phyloP scores from a whole-genome alignment of 306 rosid species.

The Sicyos edulis region DNA sequence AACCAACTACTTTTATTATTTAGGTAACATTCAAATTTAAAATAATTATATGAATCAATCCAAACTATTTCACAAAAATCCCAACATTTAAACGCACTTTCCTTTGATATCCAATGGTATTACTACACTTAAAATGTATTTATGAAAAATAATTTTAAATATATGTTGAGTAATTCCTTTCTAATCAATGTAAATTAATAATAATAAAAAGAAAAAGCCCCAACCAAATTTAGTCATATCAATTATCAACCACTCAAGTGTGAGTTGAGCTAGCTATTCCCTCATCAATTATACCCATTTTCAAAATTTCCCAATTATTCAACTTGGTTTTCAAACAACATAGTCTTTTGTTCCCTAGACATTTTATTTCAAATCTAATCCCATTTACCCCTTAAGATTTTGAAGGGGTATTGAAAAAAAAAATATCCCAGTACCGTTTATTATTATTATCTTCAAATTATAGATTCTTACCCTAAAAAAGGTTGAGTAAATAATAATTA shows the following conservation, averaged over 20 bases:
- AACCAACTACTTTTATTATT: no score
- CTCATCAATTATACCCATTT: conserved; percentile 13
- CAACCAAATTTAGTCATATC: conserved; percentile 16
- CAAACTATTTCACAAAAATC: no score
- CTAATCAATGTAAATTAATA: not conserved
- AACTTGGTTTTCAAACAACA: conserved; percentile 8
- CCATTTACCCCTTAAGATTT: conserved; percentile 4
- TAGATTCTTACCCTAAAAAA: no score
- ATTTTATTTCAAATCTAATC: not conserved
- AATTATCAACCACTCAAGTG: conserved; percentile 15
- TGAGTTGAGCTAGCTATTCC: conserved; percentile 10
- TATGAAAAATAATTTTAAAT: not conserved
- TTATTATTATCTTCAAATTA: no score
- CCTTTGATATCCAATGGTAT: not conserved
- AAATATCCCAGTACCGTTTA: no score
- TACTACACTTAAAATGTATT: not conserved
- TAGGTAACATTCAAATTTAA: no score
- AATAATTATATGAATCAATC: no score
- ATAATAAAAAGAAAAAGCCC: not conserved
- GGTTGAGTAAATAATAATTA: no score
- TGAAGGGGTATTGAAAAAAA: not conserved
- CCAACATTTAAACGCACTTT: not conserved
- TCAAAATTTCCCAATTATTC: not conserved
- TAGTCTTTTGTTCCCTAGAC: conserved; percentile 12
- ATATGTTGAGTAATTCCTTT: not conserved